Evolutionary conservation across 2,329 filamentous ascomycete genomes (phyloP), one percentile per base, ranked within the genome.

Genomic region (Neopestalotiopsis rosae): DNA sequence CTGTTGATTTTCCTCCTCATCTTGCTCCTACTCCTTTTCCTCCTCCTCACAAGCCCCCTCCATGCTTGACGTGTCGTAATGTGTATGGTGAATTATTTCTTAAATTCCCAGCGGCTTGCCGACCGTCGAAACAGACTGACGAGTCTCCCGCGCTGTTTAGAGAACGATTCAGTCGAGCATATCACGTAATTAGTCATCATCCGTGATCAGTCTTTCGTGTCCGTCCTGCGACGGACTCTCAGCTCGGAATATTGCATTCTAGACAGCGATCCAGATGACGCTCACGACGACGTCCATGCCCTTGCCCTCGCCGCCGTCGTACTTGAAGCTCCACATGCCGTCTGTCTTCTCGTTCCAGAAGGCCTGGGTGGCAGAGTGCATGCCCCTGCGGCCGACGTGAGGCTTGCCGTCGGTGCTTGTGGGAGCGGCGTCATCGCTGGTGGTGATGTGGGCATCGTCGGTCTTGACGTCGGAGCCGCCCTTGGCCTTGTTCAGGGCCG

Each of bases 301-400:
- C 83, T 90, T 91, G 76, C 80, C 83, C 79, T 90, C 88, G 70
- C 88, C 88, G 69, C 88, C 77, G 75, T 94, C 92, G 79, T 91
- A 95, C 85, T 96, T 96, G 85, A 92, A 94, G 75, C 90, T 94
- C 92, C 92, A 96, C 88, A 95, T 95, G 74, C 93, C 93, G 77
- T 96, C 93, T 81, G 92, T 94, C 84, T 94, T 93, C 83, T 94
- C 93, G 81, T 96, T 94, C 93, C 93, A 96, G 86, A 92, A 96
- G 42, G 93, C 94, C 63, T 93, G 93, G 59, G 92, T 93, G 28
- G 93, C 93, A 80, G 90, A 92, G 85, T 96, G 93, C 93, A 96
- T 96, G 72, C 96, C 96, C 73, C 95, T 90, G 73, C 95, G 90
- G 68, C 94, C 95, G 68, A 92, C 92, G 78, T 91, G 89, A n/a